Conservation (phyloP, 2,329 filamentous ascomycete genomes). For the Pseudopithomyces maydicus region DNA sequence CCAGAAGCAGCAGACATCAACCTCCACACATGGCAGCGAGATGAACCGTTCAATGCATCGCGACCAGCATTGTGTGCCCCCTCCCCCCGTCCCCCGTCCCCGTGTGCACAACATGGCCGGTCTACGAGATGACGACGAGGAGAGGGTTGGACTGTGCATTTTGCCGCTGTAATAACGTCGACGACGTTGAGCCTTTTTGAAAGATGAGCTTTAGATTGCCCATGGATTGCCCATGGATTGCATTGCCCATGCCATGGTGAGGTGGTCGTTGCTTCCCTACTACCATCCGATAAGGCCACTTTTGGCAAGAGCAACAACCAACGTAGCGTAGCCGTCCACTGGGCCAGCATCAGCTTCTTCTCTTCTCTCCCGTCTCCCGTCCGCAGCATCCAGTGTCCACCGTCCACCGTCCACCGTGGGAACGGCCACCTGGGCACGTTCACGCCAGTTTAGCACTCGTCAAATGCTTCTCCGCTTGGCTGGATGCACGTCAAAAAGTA, state of each 20-base stretch:
- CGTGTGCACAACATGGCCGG: constrained; percentile 5
- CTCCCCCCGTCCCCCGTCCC: constrained; percentile 1
- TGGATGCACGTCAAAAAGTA: constrained; percentile 37
- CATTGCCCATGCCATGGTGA: too few species aligned
- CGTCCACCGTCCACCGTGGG: too few species aligned
- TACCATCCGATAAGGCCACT: constrained; percentile 20
- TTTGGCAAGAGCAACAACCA: too few species aligned
- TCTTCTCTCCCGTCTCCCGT: too few species aligned
- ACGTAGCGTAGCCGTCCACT: constrained; percentile 22
- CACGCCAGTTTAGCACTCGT: constrained; percentile 17
- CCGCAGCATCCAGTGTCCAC: too few species aligned
- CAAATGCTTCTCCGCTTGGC: constrained; percentile 32
- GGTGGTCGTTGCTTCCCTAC: constrained; percentile 8
- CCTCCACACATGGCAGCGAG: constrained; percentile 13
- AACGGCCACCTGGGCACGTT: constrained; percentile 5
- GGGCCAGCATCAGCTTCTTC: constrained; percentile 24
- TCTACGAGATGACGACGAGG: too few species aligned
- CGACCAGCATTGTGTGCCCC: constrained; percentile 8
- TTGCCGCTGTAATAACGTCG: constrained; percentile 8
- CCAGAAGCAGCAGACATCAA: constrained; percentile 19
- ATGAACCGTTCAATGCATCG: constrained; percentile 4
- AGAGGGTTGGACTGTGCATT: constrained; percentile 6
- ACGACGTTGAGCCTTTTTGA: background rate
- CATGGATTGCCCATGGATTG: too few species aligned
- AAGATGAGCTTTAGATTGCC: constrained; percentile 3